Conservation (phyloP, 2,329 filamentous ascomycete genomes). For the Arthrinium phaeospermum region DNA sequence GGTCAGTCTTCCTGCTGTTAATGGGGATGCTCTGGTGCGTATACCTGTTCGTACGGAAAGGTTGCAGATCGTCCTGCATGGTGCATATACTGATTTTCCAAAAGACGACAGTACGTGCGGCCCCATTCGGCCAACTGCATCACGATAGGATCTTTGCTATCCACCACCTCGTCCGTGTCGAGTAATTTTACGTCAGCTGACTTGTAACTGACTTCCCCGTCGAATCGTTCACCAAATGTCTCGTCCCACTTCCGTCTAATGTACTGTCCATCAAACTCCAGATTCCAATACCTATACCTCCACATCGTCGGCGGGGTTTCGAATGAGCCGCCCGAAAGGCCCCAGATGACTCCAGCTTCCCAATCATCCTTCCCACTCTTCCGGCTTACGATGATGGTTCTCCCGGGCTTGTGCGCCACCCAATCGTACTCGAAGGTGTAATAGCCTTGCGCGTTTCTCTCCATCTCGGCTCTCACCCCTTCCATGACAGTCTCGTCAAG, state of each 20-base stretch:
- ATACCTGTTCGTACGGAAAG: neutral
- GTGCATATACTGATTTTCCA: neutral
- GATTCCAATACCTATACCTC: too few species aligned
- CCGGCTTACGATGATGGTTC: too few species aligned
- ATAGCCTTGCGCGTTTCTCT: slow-evolving; percentile 27
- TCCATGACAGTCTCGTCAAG: slow-evolving; percentile 33
- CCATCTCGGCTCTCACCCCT: slow-evolving; percentile 27
- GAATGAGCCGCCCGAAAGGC: too few species aligned
- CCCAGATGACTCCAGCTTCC: too few species aligned
- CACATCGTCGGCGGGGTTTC: too few species aligned
- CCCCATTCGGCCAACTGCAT: neutral
- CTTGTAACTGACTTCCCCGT: neutral
- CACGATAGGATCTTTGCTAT: neutral
- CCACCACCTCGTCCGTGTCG: neutral
- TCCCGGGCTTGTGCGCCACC: slow-evolving; percentile 25
- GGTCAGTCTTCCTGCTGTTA: neutral
- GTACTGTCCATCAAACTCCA: too few species aligned
- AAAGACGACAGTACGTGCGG: neutral
- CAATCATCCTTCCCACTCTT: too few species aligned
- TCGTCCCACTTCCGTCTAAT: too few species aligned
- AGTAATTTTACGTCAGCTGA: neutral
- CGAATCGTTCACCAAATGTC: neutral
- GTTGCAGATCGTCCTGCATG: neutral
- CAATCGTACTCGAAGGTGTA: slow-evolving; percentile 28
- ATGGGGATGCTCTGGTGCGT: too few species aligned